Evolutionary conservation across 2,329 filamentous ascomycete species (phyloP).

Genomic region (Fusarium brachygibbosum): DNA sequence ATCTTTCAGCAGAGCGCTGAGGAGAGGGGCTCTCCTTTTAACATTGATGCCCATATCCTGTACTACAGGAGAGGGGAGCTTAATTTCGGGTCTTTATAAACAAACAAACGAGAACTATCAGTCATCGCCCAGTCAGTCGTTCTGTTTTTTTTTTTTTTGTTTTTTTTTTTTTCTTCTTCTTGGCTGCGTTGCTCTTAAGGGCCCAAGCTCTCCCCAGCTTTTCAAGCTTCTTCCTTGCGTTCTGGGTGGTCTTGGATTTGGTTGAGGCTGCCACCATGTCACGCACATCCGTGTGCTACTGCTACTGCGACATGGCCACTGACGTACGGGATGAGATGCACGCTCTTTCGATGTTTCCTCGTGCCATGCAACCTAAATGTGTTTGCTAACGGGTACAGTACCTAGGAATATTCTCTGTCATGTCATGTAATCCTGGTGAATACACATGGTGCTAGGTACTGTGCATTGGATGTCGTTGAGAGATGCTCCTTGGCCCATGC

Average conservation of each 20-base stretch:
- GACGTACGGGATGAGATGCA: slow-evolving; percentile 35
- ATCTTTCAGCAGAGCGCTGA: slow-evolving; percentile 25
- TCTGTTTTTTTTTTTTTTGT: too few species aligned
- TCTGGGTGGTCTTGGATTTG: slow-evolving; percentile 5
- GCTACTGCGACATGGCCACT: slow-evolving; percentile 20
- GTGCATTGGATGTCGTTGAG: not conserved
- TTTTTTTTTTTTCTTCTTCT: not conserved
- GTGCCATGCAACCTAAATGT: slow-evolving; percentile 14
- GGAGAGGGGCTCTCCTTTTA: slow-evolving; percentile 14
- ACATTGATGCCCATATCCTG: slow-evolving; percentile 13
- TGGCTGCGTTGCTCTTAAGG: slow-evolving; percentile 9
- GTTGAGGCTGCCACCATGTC: slow-evolving; percentile 29
- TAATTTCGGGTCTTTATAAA: slow-evolving; percentile 21
- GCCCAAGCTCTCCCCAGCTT: slow-evolving; percentile 38
- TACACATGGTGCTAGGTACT: not conserved
- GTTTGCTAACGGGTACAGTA: slow-evolving; percentile 1
- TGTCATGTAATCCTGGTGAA: not conserved
- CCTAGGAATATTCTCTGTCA: not conserved
- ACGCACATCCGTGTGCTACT: slow-evolving; percentile 23
- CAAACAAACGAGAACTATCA: slow-evolving; percentile 7
- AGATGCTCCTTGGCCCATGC: slow-evolving; percentile 8
- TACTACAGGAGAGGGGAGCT: slow-evolving; percentile 19
- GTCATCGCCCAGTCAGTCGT: slow-evolving; percentile 12
- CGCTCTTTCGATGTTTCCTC: slow-evolving; percentile 30
- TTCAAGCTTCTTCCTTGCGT: slow-evolving; percentile 33